These are phyloP conservation scores for Malus hybrid DNA, from an alignment of 331 rosid genomes.

Conservation along the genomic window DNA sequence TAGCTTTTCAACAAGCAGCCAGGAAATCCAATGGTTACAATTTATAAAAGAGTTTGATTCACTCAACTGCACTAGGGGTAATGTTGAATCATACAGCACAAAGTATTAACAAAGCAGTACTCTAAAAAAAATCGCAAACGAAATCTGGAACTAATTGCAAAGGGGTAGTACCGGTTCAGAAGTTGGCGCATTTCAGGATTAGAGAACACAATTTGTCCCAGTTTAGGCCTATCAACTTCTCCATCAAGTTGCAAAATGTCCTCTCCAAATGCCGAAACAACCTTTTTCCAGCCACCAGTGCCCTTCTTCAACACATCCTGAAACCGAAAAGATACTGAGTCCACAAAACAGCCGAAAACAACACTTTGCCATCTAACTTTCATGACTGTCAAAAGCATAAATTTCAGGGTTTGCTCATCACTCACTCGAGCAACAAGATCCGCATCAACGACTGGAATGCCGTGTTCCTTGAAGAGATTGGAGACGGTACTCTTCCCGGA, in stretches of 20 bases:
- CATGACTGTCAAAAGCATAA: not conserved
- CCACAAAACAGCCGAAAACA: not conserved
- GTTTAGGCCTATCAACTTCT: conserved; percentile 63
- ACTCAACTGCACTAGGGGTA: not conserved
- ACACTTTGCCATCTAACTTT: not conserved
- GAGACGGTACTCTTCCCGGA: conserved; percentile 88
- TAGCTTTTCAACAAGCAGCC: not conserved
- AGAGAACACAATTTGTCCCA: conserved; percentile 82
- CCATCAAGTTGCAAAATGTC: conserved; percentile 63
- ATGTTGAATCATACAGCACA: not conserved
- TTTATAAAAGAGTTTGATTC: not conserved
- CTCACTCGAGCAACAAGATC: conserved; percentile 73
- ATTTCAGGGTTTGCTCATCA: not conserved
- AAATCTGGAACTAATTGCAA: not conserved
- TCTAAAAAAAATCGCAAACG: not conserved
- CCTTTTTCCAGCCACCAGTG: conserved; percentile 66
- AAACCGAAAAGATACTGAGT: not conserved
- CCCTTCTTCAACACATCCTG: conserved; percentile 71
- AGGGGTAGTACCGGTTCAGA: conserved; percentile 44
- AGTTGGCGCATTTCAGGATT: conserved; percentile 67
- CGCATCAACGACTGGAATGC: conserved; percentile 71
- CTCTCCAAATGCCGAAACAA: conserved; percentile 67
- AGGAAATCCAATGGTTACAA: not conserved
- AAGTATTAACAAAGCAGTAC: not conserved
- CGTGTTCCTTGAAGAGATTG: conserved; percentile 61